A percentile compares a stretch with the other conserved stretches of the same genome.
These are phyloP conservation scores for Torulaspora pretoriensis DNA, from an alignment of 1,139 yeast genomes.

Conservation along the genomic window DNA sequence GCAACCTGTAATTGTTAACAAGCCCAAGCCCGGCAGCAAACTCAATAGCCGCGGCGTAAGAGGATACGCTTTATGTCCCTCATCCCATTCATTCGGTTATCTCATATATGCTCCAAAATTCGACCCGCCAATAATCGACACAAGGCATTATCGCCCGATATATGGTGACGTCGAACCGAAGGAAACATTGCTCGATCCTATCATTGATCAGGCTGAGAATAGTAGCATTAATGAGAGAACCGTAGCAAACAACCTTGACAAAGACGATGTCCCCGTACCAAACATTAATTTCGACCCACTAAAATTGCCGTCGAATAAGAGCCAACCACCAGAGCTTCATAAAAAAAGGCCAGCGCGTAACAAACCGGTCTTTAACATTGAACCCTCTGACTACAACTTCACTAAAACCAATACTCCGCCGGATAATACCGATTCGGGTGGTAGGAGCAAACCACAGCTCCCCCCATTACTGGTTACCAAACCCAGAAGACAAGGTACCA, in stretches of 20 bases:
- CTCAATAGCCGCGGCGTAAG: not conserved
- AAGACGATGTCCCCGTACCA: not conserved
- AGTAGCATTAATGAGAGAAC: no score
- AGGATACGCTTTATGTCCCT: not conserved
- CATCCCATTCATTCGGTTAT: not conserved
- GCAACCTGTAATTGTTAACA: conserved; percentile 1
- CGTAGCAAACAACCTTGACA: not conserved
- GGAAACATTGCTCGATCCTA: no score
- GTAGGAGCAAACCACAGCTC: no score
- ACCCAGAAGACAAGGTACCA: no score
- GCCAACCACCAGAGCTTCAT: not conserved
- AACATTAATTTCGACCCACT: not conserved
- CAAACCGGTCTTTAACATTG: not conserved
- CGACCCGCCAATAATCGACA: no score
- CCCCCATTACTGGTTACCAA: no score
- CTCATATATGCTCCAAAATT: not conserved
- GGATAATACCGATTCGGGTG: no score
- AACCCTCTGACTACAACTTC: not conserved
- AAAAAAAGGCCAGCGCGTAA: not conserved
- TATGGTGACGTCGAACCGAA: no score
- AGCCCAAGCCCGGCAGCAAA: not conserved
- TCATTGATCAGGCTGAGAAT: no score
- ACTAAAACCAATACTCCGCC: no score
- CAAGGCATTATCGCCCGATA: no score
- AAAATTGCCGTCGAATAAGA: not conserved